Percentiles rank a stretch among this genome's conserved stretches.
Conservation (phyloP, 352 stramenopile genomes). For the Globisporangium carolinianum region DNA sequence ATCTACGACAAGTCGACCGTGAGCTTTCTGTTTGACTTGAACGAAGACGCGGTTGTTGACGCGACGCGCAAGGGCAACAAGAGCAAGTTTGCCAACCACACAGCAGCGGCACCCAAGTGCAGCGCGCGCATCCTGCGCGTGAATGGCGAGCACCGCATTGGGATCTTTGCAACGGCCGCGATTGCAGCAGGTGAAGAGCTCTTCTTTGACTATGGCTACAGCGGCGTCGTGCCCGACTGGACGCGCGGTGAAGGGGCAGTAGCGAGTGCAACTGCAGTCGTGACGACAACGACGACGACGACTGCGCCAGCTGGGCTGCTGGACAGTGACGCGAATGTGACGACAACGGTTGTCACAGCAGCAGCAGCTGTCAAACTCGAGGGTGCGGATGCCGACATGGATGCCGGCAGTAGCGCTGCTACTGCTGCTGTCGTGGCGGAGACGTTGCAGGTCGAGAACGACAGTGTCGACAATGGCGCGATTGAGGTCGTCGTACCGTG, state of each 20-base stretch:
- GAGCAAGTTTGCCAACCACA: slow-evolving; percentile 92
- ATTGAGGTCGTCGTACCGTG: not conserved
- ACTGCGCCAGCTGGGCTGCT: too few relatives aligned
- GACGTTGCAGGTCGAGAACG: too few relatives aligned
- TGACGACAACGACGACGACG: not conserved
- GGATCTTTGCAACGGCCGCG: slow-evolving; percentile 88
- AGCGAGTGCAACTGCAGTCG: not conserved
- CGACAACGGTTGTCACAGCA: not conserved
- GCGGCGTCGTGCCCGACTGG: slow-evolving; percentile 77
- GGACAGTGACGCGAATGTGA: too few relatives aligned
- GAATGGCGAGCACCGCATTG: slow-evolving; percentile 91
- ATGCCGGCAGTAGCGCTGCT: too few relatives aligned
- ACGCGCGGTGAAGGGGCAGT: slow-evolving; percentile 16
- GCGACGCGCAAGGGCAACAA: slow-evolving; percentile 94
- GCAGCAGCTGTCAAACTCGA: slow-evolving; percentile 4
- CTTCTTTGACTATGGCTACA: slow-evolving; percentile 83
- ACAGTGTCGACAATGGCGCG: not conserved
- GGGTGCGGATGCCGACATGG: not conserved
- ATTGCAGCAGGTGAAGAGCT: slow-evolving; percentile 85
- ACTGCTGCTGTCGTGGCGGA: too few relatives aligned
- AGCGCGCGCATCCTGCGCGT: slow-evolving; percentile 84
- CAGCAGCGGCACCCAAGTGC: slow-evolving; percentile 72
- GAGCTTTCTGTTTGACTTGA: slow-evolving; percentile 94
- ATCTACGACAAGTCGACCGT: slow-evolving; percentile 88
- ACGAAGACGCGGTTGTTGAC: slow-evolving; percentile 90